phyloP scores from a whole-genome alignment of 208 protist species.

The Wallacemonas sp. region DNA sequence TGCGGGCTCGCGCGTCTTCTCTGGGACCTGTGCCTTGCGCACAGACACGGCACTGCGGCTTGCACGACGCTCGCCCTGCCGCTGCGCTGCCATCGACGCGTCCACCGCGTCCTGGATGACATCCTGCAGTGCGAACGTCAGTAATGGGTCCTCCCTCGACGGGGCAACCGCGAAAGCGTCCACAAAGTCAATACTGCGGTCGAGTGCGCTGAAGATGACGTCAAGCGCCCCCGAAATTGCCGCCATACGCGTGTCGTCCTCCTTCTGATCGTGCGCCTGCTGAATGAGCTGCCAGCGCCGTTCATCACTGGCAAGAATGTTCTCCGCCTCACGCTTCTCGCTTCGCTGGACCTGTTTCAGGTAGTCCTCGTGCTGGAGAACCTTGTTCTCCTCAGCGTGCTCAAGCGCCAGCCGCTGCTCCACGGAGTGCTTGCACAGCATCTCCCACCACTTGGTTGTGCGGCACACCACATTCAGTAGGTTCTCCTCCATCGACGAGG shows the following conservation, averaged over 20 bases:
- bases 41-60: constrained; percentile 11
- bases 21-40: neutral
- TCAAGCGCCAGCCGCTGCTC: constrained; percentile 59
- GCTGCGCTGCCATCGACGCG: constrained; percentile 9
- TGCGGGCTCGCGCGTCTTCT: neutral
- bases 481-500: constrained; percentile 41
- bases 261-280: constrained; percentile 19
- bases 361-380: constrained; percentile 40
- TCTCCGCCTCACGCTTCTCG: constrained; percentile 49
- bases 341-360: constrained; percentile 38
- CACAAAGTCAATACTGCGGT: constrained; percentile 38
- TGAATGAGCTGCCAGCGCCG: constrained; percentile 48
- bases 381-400: constrained; percentile 36
- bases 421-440: constrained; percentile 68
- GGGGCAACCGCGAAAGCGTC: constrained; percentile 35
- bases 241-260: constrained; percentile 21
- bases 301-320: constrained; percentile 54
- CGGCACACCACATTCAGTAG: constrained; percentile 48
- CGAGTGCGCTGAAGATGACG: constrained; percentile 27
- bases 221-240: constrained; percentile 34
- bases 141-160: constrained; percentile 32
- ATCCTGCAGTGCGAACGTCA: constrained; percentile 27
- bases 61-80: neutral
- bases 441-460: constrained; percentile 69
- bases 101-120: constrained; percentile 22